Evolutionary conservation across 805 yeast genomes (phyloP).

Genomic region (Kluyveromyces aestuarii): DNA sequence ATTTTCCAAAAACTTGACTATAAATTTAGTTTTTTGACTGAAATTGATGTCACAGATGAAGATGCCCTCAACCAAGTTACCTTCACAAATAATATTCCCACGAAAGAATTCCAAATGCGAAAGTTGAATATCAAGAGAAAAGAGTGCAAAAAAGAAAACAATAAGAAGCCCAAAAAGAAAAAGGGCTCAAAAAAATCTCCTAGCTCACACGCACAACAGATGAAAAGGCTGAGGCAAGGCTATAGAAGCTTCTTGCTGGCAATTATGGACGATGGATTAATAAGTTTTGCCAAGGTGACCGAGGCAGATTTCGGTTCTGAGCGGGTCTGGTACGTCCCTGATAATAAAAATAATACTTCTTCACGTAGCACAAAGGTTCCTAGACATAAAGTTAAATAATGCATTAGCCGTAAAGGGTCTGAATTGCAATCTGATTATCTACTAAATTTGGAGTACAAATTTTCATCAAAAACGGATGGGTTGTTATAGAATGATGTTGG

Average conservation of each 20-base stretch:
- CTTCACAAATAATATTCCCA: not conserved
- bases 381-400: not conserved
- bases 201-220: conserved; percentile 25
- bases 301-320: conserved; percentile 40
- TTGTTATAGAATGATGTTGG: conserved; percentile 38
- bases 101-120: not conserved
- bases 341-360: not conserved
- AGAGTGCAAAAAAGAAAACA: conserved; percentile 1
- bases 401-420: not conserved
- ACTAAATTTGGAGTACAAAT: conserved; percentile 34
- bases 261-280: conserved; percentile 63
- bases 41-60: conserved; percentile 7
- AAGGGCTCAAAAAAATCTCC: conserved; percentile 6
- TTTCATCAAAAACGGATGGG: conserved; percentile 43
- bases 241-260: conserved; percentile 49
- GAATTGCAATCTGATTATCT: conserved; percentile 1
- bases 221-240: conserved; percentile 41
- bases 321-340: conserved; percentile 26
- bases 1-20: conserved; percentile 27
- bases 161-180: conserved; percentile 4
- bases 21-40: conserved; percentile 27
- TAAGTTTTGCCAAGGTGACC: conserved; percentile 50
- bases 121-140: not conserved
- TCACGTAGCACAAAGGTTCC: not conserved
- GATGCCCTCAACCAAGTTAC: not conserved